Base-by-base conservation (phyloP, 148 eudicot species). In the Vaccinium darrowii region DNA sequence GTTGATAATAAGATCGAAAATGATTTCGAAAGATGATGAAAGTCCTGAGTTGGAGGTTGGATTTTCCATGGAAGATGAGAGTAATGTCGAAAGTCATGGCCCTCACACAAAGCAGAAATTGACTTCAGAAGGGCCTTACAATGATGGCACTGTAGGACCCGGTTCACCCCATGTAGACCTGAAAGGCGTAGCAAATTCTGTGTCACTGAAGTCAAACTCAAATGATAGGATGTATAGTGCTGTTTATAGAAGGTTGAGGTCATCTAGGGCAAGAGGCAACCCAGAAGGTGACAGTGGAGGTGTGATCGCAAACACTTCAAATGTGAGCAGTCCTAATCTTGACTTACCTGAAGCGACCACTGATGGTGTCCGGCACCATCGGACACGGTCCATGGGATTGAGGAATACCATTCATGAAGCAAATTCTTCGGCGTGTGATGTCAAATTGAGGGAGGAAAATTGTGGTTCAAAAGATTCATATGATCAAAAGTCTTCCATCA, bases 191-290 rank as follows among this genome's bases (percentile, higher is more conserved):
- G 84, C 39, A 83, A 88, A 84, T 30, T 85, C 87, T 76, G 87
- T 88, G 57, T 83, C 89, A 54, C 72, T 63, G 79, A 86, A 82
- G 81, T 83, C 84, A 69, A 88, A 83, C 82, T 88, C 90, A 79
- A 91, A 82, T 75, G 93, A 94, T 86, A 93, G 88, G 86, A 96
- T 91, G 98, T 95, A 87, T 82, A 89, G 88, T 86, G 93, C 93
- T 87, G 99, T 97, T 81, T 97, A 97, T 89, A 94, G 93, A 91
- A 91, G 99, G 91, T 91, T 91, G 80, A 97, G 91, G 92, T 87
- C 94, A 54, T 85, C 87, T 62, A 91, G 89, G 81, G 73, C 76
- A 82, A 92, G 90, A 88, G 85, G 86, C 58, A 86, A 86, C 82
- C 85, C 88, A 77, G 91, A 88, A 67, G 87, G 86, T 76, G 87